phyloP scores from a whole-genome alignment of 2,329 filamentous ascomycete species.

The Aureobasidium melanogenum region DNA sequence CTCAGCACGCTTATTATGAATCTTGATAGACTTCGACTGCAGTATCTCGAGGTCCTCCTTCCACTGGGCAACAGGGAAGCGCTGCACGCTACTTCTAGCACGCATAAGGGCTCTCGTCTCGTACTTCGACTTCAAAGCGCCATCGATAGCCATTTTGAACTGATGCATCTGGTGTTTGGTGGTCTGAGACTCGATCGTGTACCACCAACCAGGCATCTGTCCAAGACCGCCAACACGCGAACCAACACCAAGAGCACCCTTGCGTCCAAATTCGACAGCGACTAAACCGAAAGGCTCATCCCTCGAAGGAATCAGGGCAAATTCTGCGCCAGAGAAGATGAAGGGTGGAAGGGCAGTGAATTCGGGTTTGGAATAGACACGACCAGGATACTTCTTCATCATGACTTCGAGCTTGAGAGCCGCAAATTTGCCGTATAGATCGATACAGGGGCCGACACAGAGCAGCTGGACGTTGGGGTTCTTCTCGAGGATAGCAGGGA shows the following conservation, averaged over 20 bases:
- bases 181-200: conserved; percentile 56
- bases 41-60: conserved; percentile 55
- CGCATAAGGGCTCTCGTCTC: conserved; percentile 54
- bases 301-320: conserved; percentile 56
- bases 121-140: conserved; percentile 49
- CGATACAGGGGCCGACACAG: conserved; percentile 56
- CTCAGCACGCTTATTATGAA: conserved; percentile 40
- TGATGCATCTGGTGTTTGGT: conserved; percentile 56
- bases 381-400: conserved; percentile 56
- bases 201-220: conserved; percentile 67
- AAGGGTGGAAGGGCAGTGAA: conserved; percentile 59
- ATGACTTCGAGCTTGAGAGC: conserved; percentile 55
- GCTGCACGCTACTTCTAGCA: conserved; percentile 54
- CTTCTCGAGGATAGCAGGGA: conserved; percentile 53
- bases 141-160: conserved; percentile 56
- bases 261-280: conserved; percentile 59
- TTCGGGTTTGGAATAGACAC: conserved; percentile 60
- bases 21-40: conserved; percentile 51
- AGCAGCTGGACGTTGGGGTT: conserved; percentile 53
- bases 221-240: conserved; percentile 58
- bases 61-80: conserved; percentile 61
- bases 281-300: conserved; percentile 63
- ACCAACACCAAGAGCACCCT: conserved; percentile 58
- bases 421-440: conserved; percentile 60
- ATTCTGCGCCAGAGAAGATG: conserved; percentile 60